Evolutionary conservation across 2,329 filamentous ascomycete genomes (phyloP), one percentile per base, ranked within the genome.

Genomic region (Monosporascus sp.): DNA sequence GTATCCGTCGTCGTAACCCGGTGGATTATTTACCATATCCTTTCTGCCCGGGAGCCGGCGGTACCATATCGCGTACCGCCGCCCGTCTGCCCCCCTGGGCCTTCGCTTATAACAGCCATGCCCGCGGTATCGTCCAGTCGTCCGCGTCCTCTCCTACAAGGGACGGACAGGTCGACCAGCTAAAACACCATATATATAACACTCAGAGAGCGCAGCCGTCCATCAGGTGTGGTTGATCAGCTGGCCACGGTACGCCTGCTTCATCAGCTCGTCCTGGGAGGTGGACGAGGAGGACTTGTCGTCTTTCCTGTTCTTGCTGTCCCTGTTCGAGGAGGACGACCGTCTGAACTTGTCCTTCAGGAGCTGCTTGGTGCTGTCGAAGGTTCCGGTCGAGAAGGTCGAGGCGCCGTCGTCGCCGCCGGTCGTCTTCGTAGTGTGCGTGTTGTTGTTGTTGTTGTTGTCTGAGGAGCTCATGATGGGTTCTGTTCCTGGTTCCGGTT

Each of bases 301-400:
- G 43, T 25, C 22, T 14, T 46, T 25, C 14, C n/a, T 18, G 24
- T 18, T 46, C 14, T n/a, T 46, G 2, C 20, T 3, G 22, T 46
- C 24, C 11, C 31, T 27, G 48, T 6, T 41, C 18, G 38, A 18
- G 38, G 37, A n/a, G 37, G 38, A 18, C 6, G 38, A 18, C 17
- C 17, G 18, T 31, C 49, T 48, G 17, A 49, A 37, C 47, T 57
- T 53, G 20, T 50, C 50, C 51, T 61, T 55, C 25, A 63, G 54
- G 17, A 61, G 44, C 5, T 53, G 49, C 15, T 50, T 56, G 24
- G 51, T 51, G 51, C 59, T 64, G 9, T 56, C 52, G 51, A 55
- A 58, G 9, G 59, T 56, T n/a, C 56, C 59, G 14, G 46, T 57
- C 14, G 60, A 60, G 48, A 52, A 52, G 18, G 56, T 54, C 9